Conservation (phyloP, 2,329 filamentous ascomycete species). For the Alternaria incomplexa region DNA sequence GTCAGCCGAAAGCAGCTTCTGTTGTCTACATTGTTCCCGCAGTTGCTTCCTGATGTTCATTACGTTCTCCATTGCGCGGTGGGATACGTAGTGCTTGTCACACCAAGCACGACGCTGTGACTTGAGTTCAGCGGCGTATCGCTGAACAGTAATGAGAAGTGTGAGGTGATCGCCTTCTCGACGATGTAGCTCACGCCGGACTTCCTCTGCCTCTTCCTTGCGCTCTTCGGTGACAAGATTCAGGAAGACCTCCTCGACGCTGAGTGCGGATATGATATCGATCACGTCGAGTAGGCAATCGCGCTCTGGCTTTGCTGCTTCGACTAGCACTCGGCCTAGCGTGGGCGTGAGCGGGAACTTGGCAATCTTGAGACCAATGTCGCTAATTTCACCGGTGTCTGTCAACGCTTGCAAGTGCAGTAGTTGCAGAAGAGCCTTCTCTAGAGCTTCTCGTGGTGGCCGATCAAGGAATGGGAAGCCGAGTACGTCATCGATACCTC, state of each 20-base stretch:
- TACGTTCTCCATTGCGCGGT: conserved; percentile 69
- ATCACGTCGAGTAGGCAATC: conserved; percentile 83
- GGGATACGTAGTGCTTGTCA: conserved; percentile 63
- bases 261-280: conserved; percentile 76
- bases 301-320: conserved; percentile 71
- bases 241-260: conserved; percentile 68
- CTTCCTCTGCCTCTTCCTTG: conserved; percentile 63
- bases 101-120: conserved; percentile 67
- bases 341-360: conserved; percentile 82
- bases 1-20: conserved; percentile 47
- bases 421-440: conserved; percentile 82
- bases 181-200: conserved; percentile 62
- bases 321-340: conserved; percentile 81
- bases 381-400: conserved; percentile 74
- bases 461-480: conserved; percentile 85
- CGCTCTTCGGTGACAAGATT: conserved; percentile 65
- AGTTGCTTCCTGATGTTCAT: conserved; percentile 71
- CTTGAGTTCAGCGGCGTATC: conserved; percentile 63
- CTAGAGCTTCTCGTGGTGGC: conserved; percentile 77
- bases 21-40: conserved; percentile 59
- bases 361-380: conserved; percentile 76
- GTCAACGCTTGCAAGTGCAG: conserved; percentile 78
- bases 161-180: conserved; percentile 70
- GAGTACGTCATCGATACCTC: conserved; percentile 81
- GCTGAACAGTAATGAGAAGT: conserved; percentile 65